These are phyloP conservation scores for Fusarium verrucosum DNA, from an alignment of 2,329 filamentous ascomycete genomes.

Conservation along the genomic window DNA sequence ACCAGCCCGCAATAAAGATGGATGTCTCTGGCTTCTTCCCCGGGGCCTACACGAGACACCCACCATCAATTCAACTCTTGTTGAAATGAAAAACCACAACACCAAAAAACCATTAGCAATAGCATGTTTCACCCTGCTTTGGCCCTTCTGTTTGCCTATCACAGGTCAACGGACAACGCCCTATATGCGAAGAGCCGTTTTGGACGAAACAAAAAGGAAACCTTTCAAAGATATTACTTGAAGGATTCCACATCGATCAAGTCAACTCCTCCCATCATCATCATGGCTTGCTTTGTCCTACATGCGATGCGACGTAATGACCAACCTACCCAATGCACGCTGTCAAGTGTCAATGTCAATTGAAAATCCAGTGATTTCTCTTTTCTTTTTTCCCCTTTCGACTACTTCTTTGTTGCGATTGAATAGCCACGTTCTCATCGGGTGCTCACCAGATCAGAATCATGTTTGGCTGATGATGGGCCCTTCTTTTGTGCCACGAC, in stretches of 20 bases:
- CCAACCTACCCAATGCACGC: constrained; percentile 18
- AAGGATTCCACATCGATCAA: neutral
- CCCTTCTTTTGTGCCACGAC: constrained; percentile 36
- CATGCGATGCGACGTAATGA: constrained; percentile 30
- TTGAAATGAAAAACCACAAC: neutral
- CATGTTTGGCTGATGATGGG: constrained; percentile 26
- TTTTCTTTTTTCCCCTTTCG: neutral
- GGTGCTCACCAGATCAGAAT: constrained; percentile 35
- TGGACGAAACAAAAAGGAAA: constrained; percentile 15
- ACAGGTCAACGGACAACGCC: constrained; percentile 1
- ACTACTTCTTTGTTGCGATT: constrained; percentile 1
- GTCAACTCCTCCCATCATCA: constrained; percentile 5
- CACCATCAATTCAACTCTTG: neutral
- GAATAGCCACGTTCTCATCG: constrained; percentile 1
- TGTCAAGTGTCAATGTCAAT: constrained; percentile 30
- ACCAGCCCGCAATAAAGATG: neutral
- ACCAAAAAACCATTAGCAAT: constrained; percentile 5
- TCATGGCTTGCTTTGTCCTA: constrained; percentile 32
- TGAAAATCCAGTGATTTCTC: neutral
- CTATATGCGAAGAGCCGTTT: constrained; percentile 30
- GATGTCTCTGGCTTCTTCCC: constrained; percentile 13
- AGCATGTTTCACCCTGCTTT: constrained; percentile 5
- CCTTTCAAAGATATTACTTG: constrained; percentile 3
- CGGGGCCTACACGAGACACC: constrained; percentile 34
- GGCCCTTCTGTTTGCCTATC: constrained; percentile 32